These are phyloP conservation scores for Coniosporium apollinis DNA, from an alignment of 495 filamentous ascomycete genomes.

Conservation along the genomic window DNA sequence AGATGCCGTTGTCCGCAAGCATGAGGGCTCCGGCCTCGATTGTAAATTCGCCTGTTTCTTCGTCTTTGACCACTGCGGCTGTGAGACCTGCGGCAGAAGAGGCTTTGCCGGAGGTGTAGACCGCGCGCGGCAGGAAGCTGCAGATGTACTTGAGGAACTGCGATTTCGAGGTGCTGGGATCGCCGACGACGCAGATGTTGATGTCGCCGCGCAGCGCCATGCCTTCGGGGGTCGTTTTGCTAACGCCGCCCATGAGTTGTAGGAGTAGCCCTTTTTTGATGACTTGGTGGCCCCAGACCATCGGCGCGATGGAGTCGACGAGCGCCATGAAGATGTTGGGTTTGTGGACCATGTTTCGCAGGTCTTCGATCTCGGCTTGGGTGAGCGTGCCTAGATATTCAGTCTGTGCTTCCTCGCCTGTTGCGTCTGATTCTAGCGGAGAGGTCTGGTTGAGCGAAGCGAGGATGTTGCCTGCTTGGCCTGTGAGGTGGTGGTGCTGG, in stretches of 20 bases:
- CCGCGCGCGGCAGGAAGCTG: conserved; percentile 83
- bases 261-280: conserved; percentile 95
- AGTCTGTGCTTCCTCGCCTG: conserved; percentile 73
- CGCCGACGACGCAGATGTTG: conserved; percentile 97
- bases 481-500: conserved; percentile 46
- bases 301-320: conserved; percentile 89
- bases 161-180: conserved; percentile 94
- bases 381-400: conserved; percentile 73
- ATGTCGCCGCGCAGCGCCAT: conserved; percentile 92
- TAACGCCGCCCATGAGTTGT: conserved; percentile 83
- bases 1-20: conserved; percentile 94
- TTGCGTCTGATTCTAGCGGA: conserved; percentile 42
- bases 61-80: conserved; percentile 91
- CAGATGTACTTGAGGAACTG: conserved; percentile 98
- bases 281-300: conserved; percentile 91
- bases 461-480: conserved; percentile 63
- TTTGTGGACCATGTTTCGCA: conserved; percentile 83
- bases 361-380: conserved; percentile 70
- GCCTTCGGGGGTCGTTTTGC: conserved; percentile 77
- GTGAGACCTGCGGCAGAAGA: conserved; percentile 96
- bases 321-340: conserved; percentile 90
- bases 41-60: conserved; percentile 96
- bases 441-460: conserved; percentile 59
- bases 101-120: conserved; percentile 96
- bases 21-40: conserved; percentile 98